phyloP scores from a whole-genome alignment of 2,329 filamentous ascomycete genomes.

The Monilinia fructicola region DNA sequence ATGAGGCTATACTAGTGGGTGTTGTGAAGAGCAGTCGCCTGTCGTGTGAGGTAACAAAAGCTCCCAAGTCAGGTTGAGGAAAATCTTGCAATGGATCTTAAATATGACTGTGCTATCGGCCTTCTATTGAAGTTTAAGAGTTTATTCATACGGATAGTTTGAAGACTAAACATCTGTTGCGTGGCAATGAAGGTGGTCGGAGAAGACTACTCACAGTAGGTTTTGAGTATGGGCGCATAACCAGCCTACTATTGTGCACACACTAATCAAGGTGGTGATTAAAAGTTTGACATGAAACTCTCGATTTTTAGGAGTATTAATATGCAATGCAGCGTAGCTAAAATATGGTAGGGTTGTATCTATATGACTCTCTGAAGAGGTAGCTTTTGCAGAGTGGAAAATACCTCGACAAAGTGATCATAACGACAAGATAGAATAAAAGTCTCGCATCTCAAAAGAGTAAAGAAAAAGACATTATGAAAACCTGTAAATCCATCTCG shows the following conservation, averaged over 20 bases:
- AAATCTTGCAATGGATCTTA: too few species aligned
- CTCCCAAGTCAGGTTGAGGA: background rate
- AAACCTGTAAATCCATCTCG: background rate
- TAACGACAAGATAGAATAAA: background rate
- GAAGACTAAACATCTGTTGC: too few species aligned
- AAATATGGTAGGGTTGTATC: background rate
- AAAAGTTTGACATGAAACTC: background rate
- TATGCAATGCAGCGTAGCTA: background rate
- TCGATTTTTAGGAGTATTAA: background rate
- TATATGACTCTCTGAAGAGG: background rate
- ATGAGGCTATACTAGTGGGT: too few species aligned
- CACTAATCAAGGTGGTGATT: background rate
- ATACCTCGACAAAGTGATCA: background rate
- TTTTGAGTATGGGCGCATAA: background rate
- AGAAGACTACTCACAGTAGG: background rate
- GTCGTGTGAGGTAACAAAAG: background rate
- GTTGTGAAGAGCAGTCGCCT: background rate
- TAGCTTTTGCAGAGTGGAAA: background rate
- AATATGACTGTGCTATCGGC: background rate
- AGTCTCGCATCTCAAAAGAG: background rate
- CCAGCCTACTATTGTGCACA: background rate
- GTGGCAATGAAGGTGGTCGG: too few species aligned
- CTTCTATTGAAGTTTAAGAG: too few species aligned
- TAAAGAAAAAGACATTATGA: background rate
- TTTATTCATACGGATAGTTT: too few species aligned